These are phyloP conservation scores for Mycena vulgaris DNA, from an alignment of 768 basidiomycete species.

Conservation along the genomic window DNA sequence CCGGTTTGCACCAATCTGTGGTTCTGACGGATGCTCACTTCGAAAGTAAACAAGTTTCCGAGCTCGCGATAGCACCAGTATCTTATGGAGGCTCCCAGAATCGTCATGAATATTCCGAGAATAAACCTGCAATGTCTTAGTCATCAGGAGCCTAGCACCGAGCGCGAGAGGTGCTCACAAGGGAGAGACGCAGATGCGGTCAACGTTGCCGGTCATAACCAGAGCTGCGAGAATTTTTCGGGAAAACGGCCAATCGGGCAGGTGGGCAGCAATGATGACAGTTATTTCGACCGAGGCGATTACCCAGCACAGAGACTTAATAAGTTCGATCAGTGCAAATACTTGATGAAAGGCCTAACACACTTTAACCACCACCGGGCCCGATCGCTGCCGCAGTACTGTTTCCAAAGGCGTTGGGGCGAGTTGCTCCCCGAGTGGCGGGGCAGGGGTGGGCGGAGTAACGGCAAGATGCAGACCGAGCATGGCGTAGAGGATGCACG, in stretches of 20 bases:
- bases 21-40: constrained; percentile 62
- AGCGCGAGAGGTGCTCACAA: constrained; percentile 38
- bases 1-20: constrained; percentile 65
- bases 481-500: constrained; percentile 60
- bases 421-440: constrained; percentile 49
- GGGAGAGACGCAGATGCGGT: constrained; percentile 48
- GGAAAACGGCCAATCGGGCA: constrained; percentile 41
- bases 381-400: constrained; percentile 53
- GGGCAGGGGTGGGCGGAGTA: constrained; percentile 64
- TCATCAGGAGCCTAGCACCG: background rate
- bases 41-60: constrained; percentile 64
- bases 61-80: constrained; percentile 61
- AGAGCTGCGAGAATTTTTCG: constrained; percentile 46
- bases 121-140: constrained; percentile 40
- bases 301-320: constrained; percentile 56
- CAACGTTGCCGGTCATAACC: constrained; percentile 41
- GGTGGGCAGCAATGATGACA: constrained; percentile 52
- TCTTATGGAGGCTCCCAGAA: constrained; percentile 47
- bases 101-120: constrained; percentile 55
- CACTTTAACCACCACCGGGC: constrained; percentile 55
- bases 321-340: constrained; percentile 11
- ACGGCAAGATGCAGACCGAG: constrained; percentile 60
- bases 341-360: constrained; percentile 3
- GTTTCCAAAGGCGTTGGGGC: constrained; percentile 55
- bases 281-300: constrained; percentile 55